phyloP scores from a whole-genome alignment of 768 basidiomycete species.

The Hygrophorus pudorinus region DNA sequence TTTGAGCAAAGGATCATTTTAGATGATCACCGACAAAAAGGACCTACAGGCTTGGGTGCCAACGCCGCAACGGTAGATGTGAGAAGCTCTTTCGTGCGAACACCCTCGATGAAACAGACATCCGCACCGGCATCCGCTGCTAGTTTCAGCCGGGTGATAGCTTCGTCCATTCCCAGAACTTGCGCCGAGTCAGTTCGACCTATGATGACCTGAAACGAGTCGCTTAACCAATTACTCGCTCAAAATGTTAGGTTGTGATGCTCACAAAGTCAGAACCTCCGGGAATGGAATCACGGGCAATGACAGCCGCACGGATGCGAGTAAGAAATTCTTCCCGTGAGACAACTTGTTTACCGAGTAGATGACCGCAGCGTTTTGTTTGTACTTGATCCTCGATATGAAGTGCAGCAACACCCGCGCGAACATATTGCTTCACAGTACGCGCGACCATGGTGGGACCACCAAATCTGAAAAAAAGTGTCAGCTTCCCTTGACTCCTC shows the following conservation, averaged over 20 bases:
- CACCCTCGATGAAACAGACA: slow-evolving; percentile 46
- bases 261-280: slow-evolving; percentile 66
- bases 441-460: slow-evolving; percentile 69
- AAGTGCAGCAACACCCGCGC: slow-evolving; percentile 61
- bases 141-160: slow-evolving; percentile 33
- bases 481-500: background rate
- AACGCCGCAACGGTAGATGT: slow-evolving; percentile 25
- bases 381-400: slow-evolving; percentile 82
- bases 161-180: slow-evolving; percentile 40
- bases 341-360: slow-evolving; percentile 75
- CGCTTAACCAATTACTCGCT: background rate
- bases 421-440: slow-evolving; percentile 61
- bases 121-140: slow-evolving; percentile 35
- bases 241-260: background rate
- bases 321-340: slow-evolving; percentile 68
- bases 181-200: slow-evolving; percentile 46
- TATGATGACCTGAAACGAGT: slow-evolving; percentile 28
- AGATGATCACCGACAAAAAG: background rate
- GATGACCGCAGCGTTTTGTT: slow-evolving; percentile 72
- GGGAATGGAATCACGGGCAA: slow-evolving; percentile 67
- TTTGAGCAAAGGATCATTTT: slow-evolving; percentile 3
- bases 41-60: slow-evolving; percentile 30
- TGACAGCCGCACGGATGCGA: slow-evolving; percentile 68
- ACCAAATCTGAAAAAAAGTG: slow-evolving; percentile 36
- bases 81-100: slow-evolving; percentile 34